A percentile compares a stretch with the other conserved stretches of the same genome.
phyloP scores from a whole-genome alignment of 2,329 filamentous ascomycete genomes.

The Claviceps humidiphila region DNA sequence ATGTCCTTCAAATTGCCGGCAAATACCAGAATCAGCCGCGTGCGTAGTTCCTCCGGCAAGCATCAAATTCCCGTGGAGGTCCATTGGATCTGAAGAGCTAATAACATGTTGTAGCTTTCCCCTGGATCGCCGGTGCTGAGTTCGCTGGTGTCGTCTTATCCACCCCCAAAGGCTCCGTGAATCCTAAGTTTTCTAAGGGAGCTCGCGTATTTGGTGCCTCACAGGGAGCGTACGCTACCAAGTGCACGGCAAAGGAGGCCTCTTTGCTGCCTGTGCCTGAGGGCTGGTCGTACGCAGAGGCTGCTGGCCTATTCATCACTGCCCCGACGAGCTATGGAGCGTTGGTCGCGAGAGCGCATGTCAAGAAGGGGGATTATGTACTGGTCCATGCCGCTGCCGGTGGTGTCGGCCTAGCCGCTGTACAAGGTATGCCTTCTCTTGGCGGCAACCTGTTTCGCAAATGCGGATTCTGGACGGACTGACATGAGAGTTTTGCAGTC shows the following conservation, averaged over 20 bases:
- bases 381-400: constrained; percentile 87
- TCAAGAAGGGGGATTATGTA: constrained; percentile 73
- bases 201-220: constrained; percentile 75
- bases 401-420: constrained; percentile 79
- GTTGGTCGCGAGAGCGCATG: constrained; percentile 61
- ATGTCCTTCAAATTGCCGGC: constrained; percentile 85
- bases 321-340: constrained; percentile 82
- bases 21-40: constrained; percentile 89
- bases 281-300: constrained; percentile 74
- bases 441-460: neutral
- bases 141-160: constrained; percentile 70
- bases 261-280: constrained; percentile 59
- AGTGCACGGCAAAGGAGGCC: constrained; percentile 53
- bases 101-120: constrained; percentile 40
- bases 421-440: constrained; percentile 44
- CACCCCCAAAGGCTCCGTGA: constrained; percentile 39
- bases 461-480: neutral
- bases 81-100: neutral
- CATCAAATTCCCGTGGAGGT: neutral
- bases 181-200: constrained; percentile 58
- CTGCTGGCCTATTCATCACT: constrained; percentile 82
- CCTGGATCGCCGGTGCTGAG: constrained; percentile 77
- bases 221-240: constrained; percentile 78
- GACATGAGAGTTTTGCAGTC: constrained; percentile 26
- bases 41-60: constrained; percentile 16